phyloP scores from a whole-genome alignment of 768 basidiomycete genomes.

The Suillus sp. region DNA sequence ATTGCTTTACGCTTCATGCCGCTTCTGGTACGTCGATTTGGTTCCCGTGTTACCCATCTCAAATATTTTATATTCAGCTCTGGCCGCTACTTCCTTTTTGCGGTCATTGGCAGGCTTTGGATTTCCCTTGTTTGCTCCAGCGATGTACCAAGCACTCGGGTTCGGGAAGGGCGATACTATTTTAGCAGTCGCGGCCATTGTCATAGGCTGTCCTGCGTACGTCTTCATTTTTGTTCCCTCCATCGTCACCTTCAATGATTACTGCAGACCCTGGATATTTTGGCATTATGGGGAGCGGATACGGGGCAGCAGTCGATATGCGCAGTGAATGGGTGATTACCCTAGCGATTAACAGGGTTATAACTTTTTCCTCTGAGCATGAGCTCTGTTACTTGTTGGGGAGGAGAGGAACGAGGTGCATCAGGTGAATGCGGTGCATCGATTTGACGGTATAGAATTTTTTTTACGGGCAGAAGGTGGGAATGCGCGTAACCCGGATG shows the following conservation, averaged over 20 bases:
- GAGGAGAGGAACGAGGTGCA: not conserved
- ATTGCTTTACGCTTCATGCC: conserved; percentile 65
- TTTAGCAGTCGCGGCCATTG: conserved; percentile 58
- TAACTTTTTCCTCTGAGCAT: not conserved
- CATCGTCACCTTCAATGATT: conserved; percentile 6
- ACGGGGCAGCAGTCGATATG: conserved; percentile 49
- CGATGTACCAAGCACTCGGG: conserved; percentile 66
- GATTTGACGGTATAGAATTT: not conserved
- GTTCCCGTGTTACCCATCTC: not conserved
- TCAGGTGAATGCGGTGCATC: not conserved
- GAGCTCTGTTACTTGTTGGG: not conserved
- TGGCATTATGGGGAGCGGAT: conserved; percentile 53
- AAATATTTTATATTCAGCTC: conserved; percentile 40
- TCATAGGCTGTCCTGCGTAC: conserved; percentile 58
- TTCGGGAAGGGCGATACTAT: conserved; percentile 72
- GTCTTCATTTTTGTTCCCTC: conserved; percentile 9
- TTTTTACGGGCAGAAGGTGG: no score
- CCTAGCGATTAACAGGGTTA: not conserved
- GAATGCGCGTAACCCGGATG: no score
- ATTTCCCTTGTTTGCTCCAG: conserved; percentile 76
- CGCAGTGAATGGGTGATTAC: conserved; percentile 15
- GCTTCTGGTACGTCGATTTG: conserved; percentile 42
- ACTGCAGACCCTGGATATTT: conserved; percentile 41
- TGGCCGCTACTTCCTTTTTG: conserved; percentile 65
- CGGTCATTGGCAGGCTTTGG: conserved; percentile 72